Base-by-base conservation (phyloP, 2,329 filamentous ascomycete genomes). In the Colletotrichum australisinense region DNA sequence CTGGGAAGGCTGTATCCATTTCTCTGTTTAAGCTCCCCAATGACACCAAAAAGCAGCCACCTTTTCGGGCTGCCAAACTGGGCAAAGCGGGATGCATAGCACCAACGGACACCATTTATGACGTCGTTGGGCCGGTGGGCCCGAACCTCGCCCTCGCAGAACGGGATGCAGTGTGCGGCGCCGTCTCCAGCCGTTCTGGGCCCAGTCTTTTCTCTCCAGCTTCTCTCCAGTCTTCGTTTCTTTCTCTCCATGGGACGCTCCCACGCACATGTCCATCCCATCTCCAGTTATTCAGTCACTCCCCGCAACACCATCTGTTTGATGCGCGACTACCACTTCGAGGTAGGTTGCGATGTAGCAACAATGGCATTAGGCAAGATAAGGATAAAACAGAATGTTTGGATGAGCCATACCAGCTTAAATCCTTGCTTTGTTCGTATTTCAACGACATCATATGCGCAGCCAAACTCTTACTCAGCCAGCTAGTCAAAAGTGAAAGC, bases 41-140 rank as follows among this genome's bases (percentile, higher is more conserved):
- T 30, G 46, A n/a, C 52, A 52, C 42, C 28, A 63, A 28, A 3
- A 28, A 9, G 11, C 22, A 67, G 56, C 38, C 65, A 49, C 42
- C 42, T 49, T 52, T 56, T 55, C 19, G 55, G 55, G 11, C 22
- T 66, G 26, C 68, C 63, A 63, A 67, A 60, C 55, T 55, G 46
- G 68, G 68, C 68, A 67, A 67, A 46, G 55, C 62, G 67, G 30
- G 8, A 70, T 59, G 55, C 68, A 24, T 42, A 67, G 55, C 42
- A 63, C 68, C 30, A 67, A 67, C 42, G 22, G 42, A 16, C 55
- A 24, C 22, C 12, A 22, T 14, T 26, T 49, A 72, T 72, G 69
- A 72, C 69, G 69, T 71, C 56, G 8, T 63, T n/a, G 14, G n/a
- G 26, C 69, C 56, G 49, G 69, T 63, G 56, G 28, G 32, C 30